Evolutionary conservation across 306 rosid species (phyloP).

Genomic region (Alnus rubra): DNA sequence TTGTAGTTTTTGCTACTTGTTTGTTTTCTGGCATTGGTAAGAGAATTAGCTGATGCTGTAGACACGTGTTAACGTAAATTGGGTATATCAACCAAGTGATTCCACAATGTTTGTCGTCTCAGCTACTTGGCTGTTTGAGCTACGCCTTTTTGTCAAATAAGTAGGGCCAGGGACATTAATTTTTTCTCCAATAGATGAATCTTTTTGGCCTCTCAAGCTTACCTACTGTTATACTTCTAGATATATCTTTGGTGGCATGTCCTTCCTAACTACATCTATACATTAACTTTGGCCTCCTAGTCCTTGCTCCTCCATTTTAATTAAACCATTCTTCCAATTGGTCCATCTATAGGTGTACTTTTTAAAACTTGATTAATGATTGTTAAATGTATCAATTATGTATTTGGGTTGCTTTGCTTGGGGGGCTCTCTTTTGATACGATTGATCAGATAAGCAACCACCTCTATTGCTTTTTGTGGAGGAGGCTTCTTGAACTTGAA

Average conservation of each 20-base stretch:
- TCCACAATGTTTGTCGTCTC: not conserved
- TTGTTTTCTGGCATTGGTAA: not conserved
- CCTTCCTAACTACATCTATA: not conserved
- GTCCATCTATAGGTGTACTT: not conserved
- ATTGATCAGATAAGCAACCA: not conserved
- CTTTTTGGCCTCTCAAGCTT: no score
- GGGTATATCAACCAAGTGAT: not conserved
- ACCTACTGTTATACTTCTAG: not conserved
- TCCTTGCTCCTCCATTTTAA: no score
- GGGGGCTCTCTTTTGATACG: not conserved
- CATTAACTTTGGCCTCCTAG: no score
- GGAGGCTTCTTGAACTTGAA: not conserved
- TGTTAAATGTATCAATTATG: not conserved
- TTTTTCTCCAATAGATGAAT: not conserved
- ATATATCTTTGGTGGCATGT: not conserved
- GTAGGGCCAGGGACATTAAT: not conserved
- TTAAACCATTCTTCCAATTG: no score
- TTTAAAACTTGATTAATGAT: not conserved
- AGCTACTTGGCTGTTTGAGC: not conserved
- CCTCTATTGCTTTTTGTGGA: not conserved
- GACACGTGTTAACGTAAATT: not conserved
- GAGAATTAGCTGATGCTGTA: not conserved
- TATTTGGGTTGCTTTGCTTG: not conserved
- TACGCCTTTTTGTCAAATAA: not conserved
- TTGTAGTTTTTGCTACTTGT: no score